phyloP scores from a whole-genome alignment of 2,329 filamentous ascomycete genomes.

The Pyrenochaeta sp. region DNA sequence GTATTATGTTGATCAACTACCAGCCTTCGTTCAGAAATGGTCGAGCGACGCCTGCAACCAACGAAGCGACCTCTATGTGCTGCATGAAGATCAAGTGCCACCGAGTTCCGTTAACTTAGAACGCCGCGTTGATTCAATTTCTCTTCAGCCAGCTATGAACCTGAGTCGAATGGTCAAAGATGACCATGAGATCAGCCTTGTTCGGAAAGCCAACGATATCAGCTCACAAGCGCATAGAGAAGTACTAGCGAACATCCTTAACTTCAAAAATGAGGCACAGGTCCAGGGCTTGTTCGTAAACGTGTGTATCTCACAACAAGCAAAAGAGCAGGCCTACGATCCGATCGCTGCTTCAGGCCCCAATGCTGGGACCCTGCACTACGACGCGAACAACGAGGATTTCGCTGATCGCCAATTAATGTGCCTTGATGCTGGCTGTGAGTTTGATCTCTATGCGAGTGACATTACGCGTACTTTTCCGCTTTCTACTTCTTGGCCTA shows the following conservation, averaged over 20 bases:
- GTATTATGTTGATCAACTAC: slow-evolving; percentile 58
- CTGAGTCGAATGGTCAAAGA: slow-evolving; percentile 83
- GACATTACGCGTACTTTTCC: slow-evolving; percentile 92
- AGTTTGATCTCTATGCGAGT: slow-evolving; percentile 85
- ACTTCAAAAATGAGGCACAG: slow-evolving; percentile 79
- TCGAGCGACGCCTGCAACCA: slow-evolving; percentile 24
- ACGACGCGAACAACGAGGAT: slow-evolving; percentile 78
- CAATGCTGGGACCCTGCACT: slow-evolving; percentile 89
- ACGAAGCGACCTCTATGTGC: slow-evolving; percentile 42
- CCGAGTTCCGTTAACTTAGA: slow-evolving; percentile 13
- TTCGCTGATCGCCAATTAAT: slow-evolving; percentile 76
- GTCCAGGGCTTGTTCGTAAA: slow-evolving; percentile 81
- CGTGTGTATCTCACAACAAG: slow-evolving; percentile 75
- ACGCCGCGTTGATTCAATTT: slow-evolving; percentile 37
- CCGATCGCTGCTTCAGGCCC: slow-evolving; percentile 85
- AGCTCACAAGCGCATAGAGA: slow-evolving; percentile 78
- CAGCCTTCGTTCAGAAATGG: slow-evolving; percentile 43
- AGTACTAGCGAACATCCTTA: slow-evolving; percentile 70
- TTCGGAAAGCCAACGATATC: slow-evolving; percentile 82
- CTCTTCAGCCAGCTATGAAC: slow-evolving; percentile 77
- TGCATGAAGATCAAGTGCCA: slow-evolving; percentile 40
- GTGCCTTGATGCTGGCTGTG: slow-evolving; percentile 86
- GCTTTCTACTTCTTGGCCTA: slow-evolving; percentile 72
- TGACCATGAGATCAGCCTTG: slow-evolving; percentile 80
- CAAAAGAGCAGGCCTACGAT: slow-evolving; percentile 82